These are phyloP conservation scores for Isabelozyma rhagii DNA, from an alignment of 805 yeast species.

Conservation along the genomic window DNA sequence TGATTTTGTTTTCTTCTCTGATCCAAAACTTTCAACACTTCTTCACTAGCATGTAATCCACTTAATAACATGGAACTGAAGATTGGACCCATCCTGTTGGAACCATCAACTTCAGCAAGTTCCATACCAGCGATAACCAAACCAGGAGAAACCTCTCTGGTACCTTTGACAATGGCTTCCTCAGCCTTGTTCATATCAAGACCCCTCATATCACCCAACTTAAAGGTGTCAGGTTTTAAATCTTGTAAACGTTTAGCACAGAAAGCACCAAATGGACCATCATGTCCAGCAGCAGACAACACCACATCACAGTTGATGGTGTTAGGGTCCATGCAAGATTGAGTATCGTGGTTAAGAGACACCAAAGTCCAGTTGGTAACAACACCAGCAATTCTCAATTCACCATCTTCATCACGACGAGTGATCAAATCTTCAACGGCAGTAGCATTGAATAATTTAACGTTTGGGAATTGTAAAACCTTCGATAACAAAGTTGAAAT, in stretches of 20 bases:
- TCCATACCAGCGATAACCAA: conserved; percentile 76
- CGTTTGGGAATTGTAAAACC: conserved; percentile 68
- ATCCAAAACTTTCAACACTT: conserved; percentile 36
- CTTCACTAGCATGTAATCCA: conserved; percentile 76
- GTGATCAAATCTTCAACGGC: conserved; percentile 80
- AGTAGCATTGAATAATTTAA: conserved; percentile 75
- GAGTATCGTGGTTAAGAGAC: conserved; percentile 70
- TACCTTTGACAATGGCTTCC: conserved; percentile 67
- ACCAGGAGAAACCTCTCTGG: conserved; percentile 65
- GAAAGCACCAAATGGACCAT: conserved; percentile 82
- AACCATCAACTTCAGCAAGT: conserved; percentile 71
- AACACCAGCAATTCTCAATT: conserved; percentile 70
- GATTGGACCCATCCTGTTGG: conserved; percentile 82
- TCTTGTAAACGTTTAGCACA: conserved; percentile 59
- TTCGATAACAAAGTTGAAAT: conserved; percentile 68
- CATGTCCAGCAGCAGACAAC: conserved; percentile 75
- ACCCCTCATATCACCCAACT: conserved; percentile 70
- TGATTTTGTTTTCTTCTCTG: conserved; percentile 32
- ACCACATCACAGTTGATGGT: conserved; percentile 66
- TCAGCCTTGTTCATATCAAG: conserved; percentile 77
- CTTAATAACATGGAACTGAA: conserved; percentile 79
- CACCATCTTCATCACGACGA: conserved; percentile 58
- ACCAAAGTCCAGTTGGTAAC: conserved; percentile 84
- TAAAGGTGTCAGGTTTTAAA: conserved; percentile 18
- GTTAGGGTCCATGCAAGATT: conserved; percentile 81